Conservation (phyloP, 768 basidiomycete species). For the Auriscalpium vulgare region DNA sequence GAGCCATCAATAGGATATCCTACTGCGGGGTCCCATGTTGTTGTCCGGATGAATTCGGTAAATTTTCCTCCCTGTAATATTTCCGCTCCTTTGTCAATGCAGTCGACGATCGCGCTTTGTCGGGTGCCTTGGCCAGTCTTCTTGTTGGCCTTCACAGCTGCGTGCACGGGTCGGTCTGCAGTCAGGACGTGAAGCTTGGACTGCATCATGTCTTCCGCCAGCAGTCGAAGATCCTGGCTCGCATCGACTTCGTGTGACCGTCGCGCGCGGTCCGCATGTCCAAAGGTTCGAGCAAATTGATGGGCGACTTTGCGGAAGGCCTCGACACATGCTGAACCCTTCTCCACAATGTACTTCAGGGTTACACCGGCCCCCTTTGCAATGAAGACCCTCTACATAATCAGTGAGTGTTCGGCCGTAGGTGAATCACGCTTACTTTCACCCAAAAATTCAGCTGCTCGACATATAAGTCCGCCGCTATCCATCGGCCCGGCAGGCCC, state of each 20-base stretch:
- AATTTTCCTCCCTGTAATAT: neutral
- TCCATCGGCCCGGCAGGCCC: neutral
- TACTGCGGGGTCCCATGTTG: neutral
- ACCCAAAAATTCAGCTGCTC: neutral
- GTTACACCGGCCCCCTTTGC: neutral
- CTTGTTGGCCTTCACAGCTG: neutral
- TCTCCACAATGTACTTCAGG: neutral
- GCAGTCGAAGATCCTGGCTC: slow-evolving; percentile 15
- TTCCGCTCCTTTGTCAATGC: neutral
- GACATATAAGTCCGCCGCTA: neutral
- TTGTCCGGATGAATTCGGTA: neutral
- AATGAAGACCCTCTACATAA: neutral
- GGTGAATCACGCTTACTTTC: neutral
- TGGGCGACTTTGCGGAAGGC: slow-evolving; percentile 21
- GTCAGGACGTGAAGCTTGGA: slow-evolving; percentile 6
- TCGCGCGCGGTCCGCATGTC: slow-evolving; percentile 16
- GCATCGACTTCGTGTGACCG: slow-evolving; percentile 18
- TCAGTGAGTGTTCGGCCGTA: neutral
- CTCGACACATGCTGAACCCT: slow-evolving; percentile 23
- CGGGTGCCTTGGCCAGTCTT: neutral
- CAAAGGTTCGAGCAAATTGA: slow-evolving; percentile 16
- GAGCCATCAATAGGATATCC: neutral
- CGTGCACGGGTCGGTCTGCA: neutral
- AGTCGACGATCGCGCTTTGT: neutral
- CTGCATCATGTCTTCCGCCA: slow-evolving; percentile 17